A percentile compares a stretch with the other conserved stretches of the same genome.
Evolutionary conservation across 1,139 yeast species (phyloP).

Genomic region (Saccharomycopsis crataegensis): DNA sequence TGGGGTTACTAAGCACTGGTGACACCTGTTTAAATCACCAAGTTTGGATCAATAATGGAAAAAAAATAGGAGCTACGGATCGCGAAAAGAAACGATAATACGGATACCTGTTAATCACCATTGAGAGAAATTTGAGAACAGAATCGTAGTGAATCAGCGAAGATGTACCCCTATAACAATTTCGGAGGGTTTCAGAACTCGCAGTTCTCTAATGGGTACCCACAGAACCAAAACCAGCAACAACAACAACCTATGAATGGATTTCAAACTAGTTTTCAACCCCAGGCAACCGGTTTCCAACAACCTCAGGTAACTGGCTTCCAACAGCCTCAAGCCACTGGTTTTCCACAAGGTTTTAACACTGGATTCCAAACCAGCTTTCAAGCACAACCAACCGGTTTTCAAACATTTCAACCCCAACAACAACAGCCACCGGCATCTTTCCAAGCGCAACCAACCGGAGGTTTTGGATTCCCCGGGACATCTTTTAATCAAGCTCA

Average conservation of each 20-base stretch:
- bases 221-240: slow-evolving; percentile 21
- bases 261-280: slow-evolving; percentile 17
- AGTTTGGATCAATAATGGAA: too few relatives aligned
- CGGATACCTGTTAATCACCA: too few relatives aligned
- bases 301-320: slow-evolving; percentile 19
- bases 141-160: too few relatives aligned
- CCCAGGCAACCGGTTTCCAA: slow-evolving; percentile 19
- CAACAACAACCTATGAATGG: slow-evolving; percentile 1
- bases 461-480: slow-evolving; percentile 21
- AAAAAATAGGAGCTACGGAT: too few relatives aligned
- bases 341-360: slow-evolving; percentile 11
- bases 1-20: too few relatives aligned
- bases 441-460: slow-evolving; percentile 33
- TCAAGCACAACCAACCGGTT: slow-evolving; percentile 25
- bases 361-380: slow-evolving; percentile 20
- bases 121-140: too few relatives aligned
- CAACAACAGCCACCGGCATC: background rate
- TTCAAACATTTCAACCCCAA: slow-evolving; percentile 12
- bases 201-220: slow-evolving; percentile 10
- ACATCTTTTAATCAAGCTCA: slow-evolving; percentile 17
- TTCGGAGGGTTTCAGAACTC: slow-evolving; percentile 13
- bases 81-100: too few relatives aligned
- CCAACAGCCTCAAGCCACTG: slow-evolving; percentile 20
- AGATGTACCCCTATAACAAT: slow-evolving; percentile 16
- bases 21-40: too few relatives aligned